Conservation (phyloP, 2,329 filamentous ascomycete genomes). For the Ascochyta viciae-villosae region DNA sequence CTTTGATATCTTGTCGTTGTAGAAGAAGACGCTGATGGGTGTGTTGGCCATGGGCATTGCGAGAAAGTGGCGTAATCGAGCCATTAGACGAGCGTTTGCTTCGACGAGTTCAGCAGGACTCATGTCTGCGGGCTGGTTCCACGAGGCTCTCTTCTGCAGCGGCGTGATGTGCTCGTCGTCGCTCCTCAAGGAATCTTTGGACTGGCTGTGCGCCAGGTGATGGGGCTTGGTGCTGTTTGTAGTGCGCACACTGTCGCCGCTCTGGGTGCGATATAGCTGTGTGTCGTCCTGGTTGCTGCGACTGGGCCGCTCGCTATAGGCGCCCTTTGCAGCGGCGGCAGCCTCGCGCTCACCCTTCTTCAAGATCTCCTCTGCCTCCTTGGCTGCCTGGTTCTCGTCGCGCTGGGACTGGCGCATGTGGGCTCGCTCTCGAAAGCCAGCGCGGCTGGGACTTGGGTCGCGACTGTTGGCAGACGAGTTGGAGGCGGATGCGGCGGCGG, state of each 20-base stretch:
- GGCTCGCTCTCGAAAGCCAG: constrained; percentile 44
- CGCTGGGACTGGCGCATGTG: constrained; percentile 60
- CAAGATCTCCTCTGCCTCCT: constrained; percentile 79
- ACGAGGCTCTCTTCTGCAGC: constrained; percentile 58
- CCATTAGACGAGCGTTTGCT: constrained; percentile 88
- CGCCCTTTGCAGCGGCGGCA: constrained; percentile 72
- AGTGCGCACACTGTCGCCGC: constrained; percentile 35
- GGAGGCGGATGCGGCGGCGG: constrained; percentile 50
- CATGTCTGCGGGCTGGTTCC: constrained; percentile 66
- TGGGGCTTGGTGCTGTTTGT: constrained; percentile 24
- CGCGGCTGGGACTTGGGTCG: constrained; percentile 51
- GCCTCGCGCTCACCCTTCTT: constrained; percentile 74
- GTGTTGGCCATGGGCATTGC: constrained; percentile 78
- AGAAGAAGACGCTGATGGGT: constrained; percentile 93
- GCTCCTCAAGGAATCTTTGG: constrained; percentile 35
- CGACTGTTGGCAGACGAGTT: constrained; percentile 53
- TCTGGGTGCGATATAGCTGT: constrained; percentile 49
- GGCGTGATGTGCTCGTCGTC: constrained; percentile 43
- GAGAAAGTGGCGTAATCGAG: constrained; percentile 86
- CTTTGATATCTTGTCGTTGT: constrained; percentile 81
- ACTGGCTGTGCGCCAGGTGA: constrained; percentile 34
- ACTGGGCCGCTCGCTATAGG: constrained; percentile 72
- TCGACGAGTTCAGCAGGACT: constrained; percentile 75
- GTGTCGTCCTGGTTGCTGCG: constrained; percentile 55
- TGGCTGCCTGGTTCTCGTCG: constrained; percentile 72